Evolutionary conservation across 1,284 basidiomycete genomes (phyloP), one percentile per base, ranked within the genome.

Genomic region (Leccinum pachyderme): DNA sequence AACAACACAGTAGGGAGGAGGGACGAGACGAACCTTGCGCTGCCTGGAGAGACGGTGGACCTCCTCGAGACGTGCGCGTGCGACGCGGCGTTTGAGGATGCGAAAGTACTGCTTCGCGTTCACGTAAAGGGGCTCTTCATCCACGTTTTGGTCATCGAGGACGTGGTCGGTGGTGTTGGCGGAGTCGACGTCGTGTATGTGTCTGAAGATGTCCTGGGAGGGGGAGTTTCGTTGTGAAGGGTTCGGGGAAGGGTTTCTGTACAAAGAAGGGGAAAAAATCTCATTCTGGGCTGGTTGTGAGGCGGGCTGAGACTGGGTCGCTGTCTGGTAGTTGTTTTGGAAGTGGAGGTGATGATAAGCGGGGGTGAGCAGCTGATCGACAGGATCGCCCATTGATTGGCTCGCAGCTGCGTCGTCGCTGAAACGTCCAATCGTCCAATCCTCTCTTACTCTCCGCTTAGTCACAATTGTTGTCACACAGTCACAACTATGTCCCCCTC

Each of bases 101-200:
- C 95, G 89, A 66, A 95, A 93, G 72, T 97, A 98, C 75, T 98
- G 95, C 72, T 98, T 98, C 49, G 95, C 95, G 67, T 98, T 98
- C 60, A 98, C 95, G 75, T 95, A 96, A 61, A 97, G 83, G 28
- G 95, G 95, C 70, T 97, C 94, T 64, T 97, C 93, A 74, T 96
- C 94, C 65, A 91, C 77, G 55, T 56, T 60, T 5, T 49, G 32
- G 52, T 73, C 70, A 2, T 68, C 66, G 52, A 63, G 44, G 32
- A 47, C 39, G 53, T 52, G 47, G 4, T 72, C 65, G 7, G 47
- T 52, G 15, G 24, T 41, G 47, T 52, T 61, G 15, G 37, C 11
- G 22, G 56, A 18, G 18, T 64, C 61, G 52, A 58, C 52, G 49
- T 61, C 57, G 56, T 74, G 71, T 3, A 70, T 67, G 51, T 71